phyloP scores from a whole-genome alignment of 1,139 yeast genomes.

The Nakaseomyces nivariensis region DNA sequence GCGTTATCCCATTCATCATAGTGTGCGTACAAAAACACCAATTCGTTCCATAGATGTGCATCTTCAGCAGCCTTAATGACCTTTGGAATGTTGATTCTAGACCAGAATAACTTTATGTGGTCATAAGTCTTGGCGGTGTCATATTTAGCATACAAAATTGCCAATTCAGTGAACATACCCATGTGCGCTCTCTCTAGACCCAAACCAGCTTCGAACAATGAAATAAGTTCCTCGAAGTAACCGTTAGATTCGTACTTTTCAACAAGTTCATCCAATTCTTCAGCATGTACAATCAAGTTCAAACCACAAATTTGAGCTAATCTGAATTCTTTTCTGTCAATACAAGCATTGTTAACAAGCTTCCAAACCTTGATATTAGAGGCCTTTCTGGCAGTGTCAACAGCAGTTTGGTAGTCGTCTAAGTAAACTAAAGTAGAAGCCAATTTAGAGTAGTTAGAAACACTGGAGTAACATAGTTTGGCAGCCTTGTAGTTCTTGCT shows the following conservation, averaged over 20 bases:
- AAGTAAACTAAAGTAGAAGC: slow-evolving; percentile 92
- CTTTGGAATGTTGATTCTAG: slow-evolving; percentile 95
- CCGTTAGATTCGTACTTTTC: slow-evolving; percentile 82
- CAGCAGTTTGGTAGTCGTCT: slow-evolving; percentile 91
- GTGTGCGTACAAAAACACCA: slow-evolving; percentile 92
- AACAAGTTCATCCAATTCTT: slow-evolving; percentile 87
- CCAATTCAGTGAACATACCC: slow-evolving; percentile 99
- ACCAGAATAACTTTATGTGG: slow-evolving; percentile 95
- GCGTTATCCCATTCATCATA: slow-evolving; percentile 99
- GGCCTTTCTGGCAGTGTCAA: slow-evolving; percentile 97
- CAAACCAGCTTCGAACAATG: slow-evolving; percentile 89
- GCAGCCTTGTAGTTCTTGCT: slow-evolving; percentile 87
- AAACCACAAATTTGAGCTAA: slow-evolving; percentile 98
- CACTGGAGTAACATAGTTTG: slow-evolving; percentile 71
- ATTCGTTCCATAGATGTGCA: slow-evolving; percentile 94
- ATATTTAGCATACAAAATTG: slow-evolving; percentile 82
- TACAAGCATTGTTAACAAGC: slow-evolving; percentile 93
- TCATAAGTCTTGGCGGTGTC: slow-evolving; percentile 89
- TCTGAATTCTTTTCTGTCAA: slow-evolving; percentile 89
- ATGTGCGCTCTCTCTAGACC: slow-evolving; percentile 97
- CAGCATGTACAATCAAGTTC: slow-evolving; percentile 94
- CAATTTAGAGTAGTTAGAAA: slow-evolving; percentile 88
- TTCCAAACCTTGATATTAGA: slow-evolving; percentile 93
- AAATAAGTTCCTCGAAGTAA: slow-evolving; percentile 80
- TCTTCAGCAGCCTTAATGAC: slow-evolving; percentile 88